These are phyloP conservation scores for Arachnopeziza araneosa DNA, from an alignment of 2,329 filamentous ascomycete species.

Conservation along the genomic window DNA sequence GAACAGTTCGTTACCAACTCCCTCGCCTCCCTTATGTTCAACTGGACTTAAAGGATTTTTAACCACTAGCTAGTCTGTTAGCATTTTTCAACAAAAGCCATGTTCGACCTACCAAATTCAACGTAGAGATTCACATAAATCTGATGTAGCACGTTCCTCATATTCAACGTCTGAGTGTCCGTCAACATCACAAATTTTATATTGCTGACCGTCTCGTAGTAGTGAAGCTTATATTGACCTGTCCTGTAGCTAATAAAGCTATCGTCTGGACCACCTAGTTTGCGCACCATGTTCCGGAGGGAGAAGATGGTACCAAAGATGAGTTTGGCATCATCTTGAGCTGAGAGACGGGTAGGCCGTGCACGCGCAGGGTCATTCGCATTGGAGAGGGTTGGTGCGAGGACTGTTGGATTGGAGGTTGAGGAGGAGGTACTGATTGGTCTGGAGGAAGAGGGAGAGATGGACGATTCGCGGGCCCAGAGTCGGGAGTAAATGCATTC, in stretches of 20 bases:
- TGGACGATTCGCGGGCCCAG: conserved; percentile 51
- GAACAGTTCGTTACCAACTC: conserved; percentile 67
- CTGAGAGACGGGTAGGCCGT: conserved; percentile 32
- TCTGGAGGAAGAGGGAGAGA: conserved; percentile 39
- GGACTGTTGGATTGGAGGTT: conserved; percentile 34
- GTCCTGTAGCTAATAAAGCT: conserved; percentile 93
- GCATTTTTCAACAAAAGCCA: background rate
- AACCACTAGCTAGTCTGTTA: conserved; percentile 45
- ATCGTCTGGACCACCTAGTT: conserved; percentile 88
- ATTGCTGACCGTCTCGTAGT: conserved; percentile 95
- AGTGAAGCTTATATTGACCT: conserved; percentile 94
- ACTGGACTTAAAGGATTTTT: conserved; percentile 66
- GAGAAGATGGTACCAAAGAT: conserved; percentile 97
- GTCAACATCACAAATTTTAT: conserved; percentile 97
- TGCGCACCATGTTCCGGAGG: conserved; percentile 91
- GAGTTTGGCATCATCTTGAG: conserved; percentile 86
- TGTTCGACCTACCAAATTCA: conserved; percentile 67
- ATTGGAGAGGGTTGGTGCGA: conserved; percentile 32
- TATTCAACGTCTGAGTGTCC: conserved; percentile 80
- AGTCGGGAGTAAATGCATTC: conserved; percentile 94
- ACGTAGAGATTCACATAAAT: conserved; percentile 98
- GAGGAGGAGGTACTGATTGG: conserved; percentile 43
- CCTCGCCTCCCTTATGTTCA: conserved; percentile 62
- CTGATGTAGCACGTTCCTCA: conserved; percentile 92
- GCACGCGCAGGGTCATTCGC: conserved; percentile 29